Evolutionary conservation across 78 protist genomes (phyloP).

Genomic region (Ministeria vibrans): DNA sequence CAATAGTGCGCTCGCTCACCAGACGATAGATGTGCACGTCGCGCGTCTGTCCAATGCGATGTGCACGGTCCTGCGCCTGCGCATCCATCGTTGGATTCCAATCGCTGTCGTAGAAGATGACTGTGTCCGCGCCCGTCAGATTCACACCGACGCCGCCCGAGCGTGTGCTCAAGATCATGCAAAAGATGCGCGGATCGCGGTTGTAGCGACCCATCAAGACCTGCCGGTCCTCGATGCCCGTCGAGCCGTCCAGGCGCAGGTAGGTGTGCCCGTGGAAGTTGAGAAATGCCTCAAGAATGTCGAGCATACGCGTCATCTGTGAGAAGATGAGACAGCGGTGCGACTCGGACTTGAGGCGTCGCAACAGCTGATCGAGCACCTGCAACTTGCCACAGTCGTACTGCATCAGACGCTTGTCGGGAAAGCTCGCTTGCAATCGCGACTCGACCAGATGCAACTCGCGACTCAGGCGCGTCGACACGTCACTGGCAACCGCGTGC

Average conservation of each 20-base stretch:
- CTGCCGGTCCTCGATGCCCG: constrained; percentile 76
- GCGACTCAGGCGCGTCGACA: background rate
- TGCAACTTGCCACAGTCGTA: constrained; percentile 94
- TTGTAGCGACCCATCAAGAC: constrained; percentile 80
- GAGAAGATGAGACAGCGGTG: constrained; percentile 78
- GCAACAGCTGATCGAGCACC: constrained; percentile 52
- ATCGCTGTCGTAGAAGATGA: constrained; percentile 92
- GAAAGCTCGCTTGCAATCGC: constrained; percentile 39
- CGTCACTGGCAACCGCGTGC: background rate
- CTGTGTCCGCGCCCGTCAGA: constrained; percentile 96
- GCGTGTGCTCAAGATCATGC: constrained; percentile 87
- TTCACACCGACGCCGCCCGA: constrained; percentile 95
- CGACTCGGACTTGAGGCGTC: constrained; percentile 47
- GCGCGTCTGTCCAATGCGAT: constrained; percentile 93
- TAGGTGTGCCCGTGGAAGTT: constrained; percentile 66
- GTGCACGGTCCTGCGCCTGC: constrained; percentile 94
- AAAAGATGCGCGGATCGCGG: constrained; percentile 50
- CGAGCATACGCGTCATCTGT: constrained; percentile 88
- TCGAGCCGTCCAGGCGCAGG: constrained; percentile 92
- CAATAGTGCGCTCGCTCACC: constrained; percentile 66
- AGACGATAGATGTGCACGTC: constrained; percentile 93
- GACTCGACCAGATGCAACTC: background rate
- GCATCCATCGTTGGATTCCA: constrained; percentile 95
- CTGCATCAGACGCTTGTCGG: constrained; percentile 83
- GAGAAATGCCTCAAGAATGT: constrained; percentile 85